phyloP scores from a whole-genome alignment of 2,329 filamentous ascomycete genomes.

The Ophiocordyceps camponoti-rufipedis region DNA sequence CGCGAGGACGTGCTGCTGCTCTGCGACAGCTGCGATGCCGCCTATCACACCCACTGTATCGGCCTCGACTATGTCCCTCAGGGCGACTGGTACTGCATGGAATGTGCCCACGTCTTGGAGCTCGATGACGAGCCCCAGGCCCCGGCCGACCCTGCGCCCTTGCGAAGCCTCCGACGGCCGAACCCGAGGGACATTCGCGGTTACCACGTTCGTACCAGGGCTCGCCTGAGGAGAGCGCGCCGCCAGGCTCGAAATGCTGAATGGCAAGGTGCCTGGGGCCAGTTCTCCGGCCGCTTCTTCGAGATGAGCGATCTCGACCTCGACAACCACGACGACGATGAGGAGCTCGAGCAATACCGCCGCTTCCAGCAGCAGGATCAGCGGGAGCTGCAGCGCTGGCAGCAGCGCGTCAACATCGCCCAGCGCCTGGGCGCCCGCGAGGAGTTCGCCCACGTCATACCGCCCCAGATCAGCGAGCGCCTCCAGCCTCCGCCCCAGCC shows the following conservation, averaged over 20 bases:
- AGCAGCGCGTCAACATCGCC: constrained; percentile 67
- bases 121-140: constrained; percentile 11
- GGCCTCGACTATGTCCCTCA: constrained; percentile 60
- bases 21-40: constrained; percentile 78
- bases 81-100: constrained; percentile 81
- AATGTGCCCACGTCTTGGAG: constrained; percentile 42
- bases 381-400: constrained; percentile 55
- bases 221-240: constrained; percentile 35
- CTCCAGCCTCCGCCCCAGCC: constrained; percentile 38
- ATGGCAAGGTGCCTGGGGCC: constrained; percentile 75
- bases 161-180: constrained; percentile 13
- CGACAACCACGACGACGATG: constrained; percentile 32
- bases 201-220: constrained; percentile 32
- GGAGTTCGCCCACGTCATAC: constrained; percentile 47
- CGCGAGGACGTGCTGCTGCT: constrained; percentile 73
- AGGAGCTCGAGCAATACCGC: constrained; percentile 44
- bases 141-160: constrained; percentile 1
- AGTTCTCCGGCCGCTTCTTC: constrained; percentile 41
- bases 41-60: constrained; percentile 84
- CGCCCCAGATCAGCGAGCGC: constrained; percentile 40
- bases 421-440: constrained; percentile 58
- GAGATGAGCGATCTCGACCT: constrained; percentile 31
- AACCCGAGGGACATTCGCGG: constrained; percentile 14
- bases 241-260: constrained; percentile 54
- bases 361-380: constrained; percentile 35